Conservation (phyloP, 192 early-diverging fungal genomes). For the Lobulomyces angularis region DNA sequence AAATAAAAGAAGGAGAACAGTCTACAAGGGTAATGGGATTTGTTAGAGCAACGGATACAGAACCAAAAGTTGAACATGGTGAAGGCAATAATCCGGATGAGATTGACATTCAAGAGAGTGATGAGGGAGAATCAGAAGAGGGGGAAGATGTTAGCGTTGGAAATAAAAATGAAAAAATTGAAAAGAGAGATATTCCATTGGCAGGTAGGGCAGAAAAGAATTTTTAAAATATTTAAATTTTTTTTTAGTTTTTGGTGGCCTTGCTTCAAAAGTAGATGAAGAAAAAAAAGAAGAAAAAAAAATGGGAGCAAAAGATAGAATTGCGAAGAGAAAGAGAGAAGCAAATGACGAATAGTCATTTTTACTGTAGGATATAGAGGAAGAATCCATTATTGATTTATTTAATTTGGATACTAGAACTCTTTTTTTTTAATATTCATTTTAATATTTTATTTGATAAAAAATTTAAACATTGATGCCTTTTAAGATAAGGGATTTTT, state of each 20-base stretch:
- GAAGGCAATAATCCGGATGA: conserved; percentile 48
- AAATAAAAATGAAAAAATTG: conserved; percentile 6
- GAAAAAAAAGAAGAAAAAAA: conserved; percentile 16
- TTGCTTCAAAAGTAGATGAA: conserved; percentile 2
- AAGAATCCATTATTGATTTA: too few relatives aligned
- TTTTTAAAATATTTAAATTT: neutral
- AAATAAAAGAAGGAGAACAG: conserved; percentile 17
- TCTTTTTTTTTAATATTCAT: too few relatives aligned
- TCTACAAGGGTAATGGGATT: conserved; percentile 24
- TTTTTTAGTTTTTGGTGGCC: neutral
- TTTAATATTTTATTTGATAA: too few relatives aligned
- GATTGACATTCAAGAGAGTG: conserved; percentile 54
- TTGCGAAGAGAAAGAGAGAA: conserved; percentile 35
- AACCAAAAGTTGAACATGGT: conserved; percentile 12
- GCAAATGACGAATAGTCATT: too few relatives aligned
- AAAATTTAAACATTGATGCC: too few relatives aligned
- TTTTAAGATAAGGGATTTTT: too few relatives aligned
- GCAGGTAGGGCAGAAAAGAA: neutral
- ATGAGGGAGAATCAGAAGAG: conserved; percentile 29
- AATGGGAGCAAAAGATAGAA: conserved; percentile 39
- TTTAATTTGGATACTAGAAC: too few relatives aligned
- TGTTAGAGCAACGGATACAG: conserved; percentile 27
- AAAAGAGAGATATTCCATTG: neutral
- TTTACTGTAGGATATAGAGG: too few relatives aligned
- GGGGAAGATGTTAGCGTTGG: conserved; percentile 6